Base-by-base conservation (phyloP, 805 yeast species). In the Saccharomycopsis javanensis region DNA sequence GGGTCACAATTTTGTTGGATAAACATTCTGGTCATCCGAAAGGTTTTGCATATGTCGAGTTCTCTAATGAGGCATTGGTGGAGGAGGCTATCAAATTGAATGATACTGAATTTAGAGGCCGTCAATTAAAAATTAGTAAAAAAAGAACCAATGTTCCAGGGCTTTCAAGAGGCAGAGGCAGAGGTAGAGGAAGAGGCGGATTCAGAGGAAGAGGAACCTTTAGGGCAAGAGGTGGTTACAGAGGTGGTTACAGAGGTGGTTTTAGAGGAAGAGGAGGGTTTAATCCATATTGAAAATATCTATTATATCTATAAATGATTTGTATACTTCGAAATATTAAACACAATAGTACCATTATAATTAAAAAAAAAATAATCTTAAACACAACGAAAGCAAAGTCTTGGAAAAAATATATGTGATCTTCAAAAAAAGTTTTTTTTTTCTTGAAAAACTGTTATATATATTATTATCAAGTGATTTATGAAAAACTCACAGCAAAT, bases 41-140 rank as follows among this genome's bases (percentile, higher is more conserved):
- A 69, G 96, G 96, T 0, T 88, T 78, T 71, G 96, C 96, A 1
- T 89, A 88, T 68, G 77, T 89, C 61, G 96, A 89, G 68, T 89
- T 88, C 66, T 78, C 82, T n/a, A 86, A 79, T 65, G 78, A 80
- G 11, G 75, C 76, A n/a, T 75, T 78, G 11, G 90, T 87, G 5
- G 73, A 79, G 18, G 75, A 78, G 60, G 95, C 96, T 1, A 74
- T 88, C 46, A 72, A 76, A 15, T 72, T 85, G 60, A 82, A 87
- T 64, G 92, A 85, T 31, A 72, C 84, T 1, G 71, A 74, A 27
- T 83, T 89, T 66, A 75, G 81, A 63, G 91, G 86, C 25, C 76
- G 96, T 58, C 79, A 78, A 60, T 73, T 89, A 64, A 87, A 85
- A 67, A 94, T 89, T 33, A 73, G 76, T 35, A 83, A 87, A 18